Evolutionary conservation across 805 yeast genomes (phyloP), one percentile per base, ranked within the genome.

Genomic region (Yarrowia sp.): DNA sequence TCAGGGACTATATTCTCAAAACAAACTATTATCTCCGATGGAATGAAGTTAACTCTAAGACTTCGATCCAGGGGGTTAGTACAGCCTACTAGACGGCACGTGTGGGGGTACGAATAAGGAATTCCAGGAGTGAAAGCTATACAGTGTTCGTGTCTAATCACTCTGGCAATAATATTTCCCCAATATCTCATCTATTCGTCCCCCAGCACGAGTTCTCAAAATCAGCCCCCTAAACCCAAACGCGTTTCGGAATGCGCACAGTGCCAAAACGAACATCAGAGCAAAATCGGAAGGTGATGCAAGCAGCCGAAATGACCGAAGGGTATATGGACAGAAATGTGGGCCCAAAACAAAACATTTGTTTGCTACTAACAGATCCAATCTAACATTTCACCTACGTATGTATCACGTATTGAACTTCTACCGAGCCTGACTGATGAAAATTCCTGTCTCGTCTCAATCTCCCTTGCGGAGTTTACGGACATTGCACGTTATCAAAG

Each of bases 21-120:
- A 48, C 54, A 32, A 38, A 48, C 54, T 21, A 48, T 48, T 30
- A 48, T 48, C 54, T 48, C 54, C 54, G 54, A 48, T 48, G 54
- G 54, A 48, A 48, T 48, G 54, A 48, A 48, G 54, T 48, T 48
- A 48, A 48, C 54, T 48, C 21, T 32, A 48, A 46, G 52, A 43
- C 48, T 21, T 26, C 11, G 52, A 48, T 48, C 54, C 21, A 48
- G 38, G 54, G 38, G 52, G 10, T 4, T 14, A 22, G n/a, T 41
- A 41, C 28, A 5, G 28, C 12, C 46, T 17, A 14, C 5, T 14
- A 6, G 6, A 3, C 5, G 28, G 19, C 17, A 22, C 14, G 22
- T 19, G 16, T n/a, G 11, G 19, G 9, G 12, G 14, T 10, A 10
- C 2, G 4, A 17, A 19, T 7, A 2, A 10, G 24, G 4, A 19